Evolutionary conservation across 345 rosid species (phyloP).

Genomic region (Microthlaspi erraticum): DNA sequence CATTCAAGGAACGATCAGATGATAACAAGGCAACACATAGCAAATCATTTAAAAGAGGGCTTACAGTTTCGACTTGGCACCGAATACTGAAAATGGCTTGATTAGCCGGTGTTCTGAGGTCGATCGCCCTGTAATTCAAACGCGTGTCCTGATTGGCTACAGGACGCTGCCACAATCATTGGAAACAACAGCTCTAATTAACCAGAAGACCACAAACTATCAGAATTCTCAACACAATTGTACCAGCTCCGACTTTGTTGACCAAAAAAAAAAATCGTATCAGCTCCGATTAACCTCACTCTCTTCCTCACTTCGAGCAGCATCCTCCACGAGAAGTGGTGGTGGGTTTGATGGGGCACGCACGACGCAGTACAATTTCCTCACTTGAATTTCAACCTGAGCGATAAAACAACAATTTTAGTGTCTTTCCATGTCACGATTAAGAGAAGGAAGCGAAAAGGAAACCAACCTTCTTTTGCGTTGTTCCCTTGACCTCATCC

Average conservation of each 20-base stretch:
- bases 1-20: too few relatives aligned
- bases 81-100: slow-evolving; percentile 80
- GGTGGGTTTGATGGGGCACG: slow-evolving; percentile 57
- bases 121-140: slow-evolving; percentile 72
- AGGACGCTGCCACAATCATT: slow-evolving; percentile 53
- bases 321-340: slow-evolving; percentile 84
- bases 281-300: slow-evolving; percentile 69
- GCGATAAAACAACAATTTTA: not conserved
- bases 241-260: not conserved
- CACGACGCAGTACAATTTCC: slow-evolving; percentile 64
- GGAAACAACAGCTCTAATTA: slow-evolving; percentile 17
- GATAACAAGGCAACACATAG: too few relatives aligned
- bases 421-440: not conserved
- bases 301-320: slow-evolving; percentile 77
- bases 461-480: slow-evolving; percentile 59
- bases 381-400: slow-evolving; percentile 77
- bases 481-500: slow-evolving; percentile 58
- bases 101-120: slow-evolving; percentile 79
- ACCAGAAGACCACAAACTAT: slow-evolving; percentile 1
- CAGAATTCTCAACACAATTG: not conserved
- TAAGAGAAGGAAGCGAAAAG: not conserved
- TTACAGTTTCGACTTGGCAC: slow-evolving; percentile 43
- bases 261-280: not conserved
- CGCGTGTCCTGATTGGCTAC: slow-evolving; percentile 89
- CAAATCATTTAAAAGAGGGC: not conserved